Evolutionary conservation across 345 rosid genomes (phyloP), one percentile per base, ranked within the genome.

Genomic region (Lepidium africanum): DNA sequence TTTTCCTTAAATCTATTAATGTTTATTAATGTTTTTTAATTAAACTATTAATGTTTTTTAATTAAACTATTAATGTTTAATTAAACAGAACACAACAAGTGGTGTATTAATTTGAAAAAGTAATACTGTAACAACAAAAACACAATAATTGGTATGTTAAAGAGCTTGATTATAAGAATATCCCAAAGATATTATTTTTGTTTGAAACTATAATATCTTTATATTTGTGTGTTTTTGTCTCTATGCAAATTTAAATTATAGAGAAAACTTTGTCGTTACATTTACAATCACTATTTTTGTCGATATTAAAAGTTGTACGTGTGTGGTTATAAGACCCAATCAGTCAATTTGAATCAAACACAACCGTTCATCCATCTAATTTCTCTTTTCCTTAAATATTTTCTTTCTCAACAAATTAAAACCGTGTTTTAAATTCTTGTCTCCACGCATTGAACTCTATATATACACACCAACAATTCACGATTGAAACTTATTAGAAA

Each of bases 281-380:
- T 66, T 13, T 25, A 59, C 23, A 42, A 66, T 63, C 2, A 37
- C 65, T 63, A 63, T 63, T 27, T 63, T 48, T 55, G 50, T 63
- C 70, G 25, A 42, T 50, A 59, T 58, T 48, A 73, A 50, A 65
- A 21, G 16, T 53, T 12, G 43, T 63, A 66, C 77, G 55, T 52
- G 70, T 73, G 77, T 65, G 37, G 55, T 65, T 35, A n/a, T 65
- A 50, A 50, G 50, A 16, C 35, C 68, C 77, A 74, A 47, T 51
- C 47, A 14, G 32, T 67, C 46, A 51, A 66, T 43, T 36, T 65
- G 47, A 59, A 65, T 48, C 56, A 66, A 15, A 66, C 21, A 41
- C 62, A 73, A 68, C 72, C 61, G 52, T 73, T 49, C 48, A 73
- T 51, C 37, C 42, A 59, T 16, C 67, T 35, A 10, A 27, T 63